Percentiles rank a stretch among this genome's conserved stretches.
Conservation (phyloP, 1,284 basidiomycete species). For the Cutaneotrichosporon daszewskae region DNA sequence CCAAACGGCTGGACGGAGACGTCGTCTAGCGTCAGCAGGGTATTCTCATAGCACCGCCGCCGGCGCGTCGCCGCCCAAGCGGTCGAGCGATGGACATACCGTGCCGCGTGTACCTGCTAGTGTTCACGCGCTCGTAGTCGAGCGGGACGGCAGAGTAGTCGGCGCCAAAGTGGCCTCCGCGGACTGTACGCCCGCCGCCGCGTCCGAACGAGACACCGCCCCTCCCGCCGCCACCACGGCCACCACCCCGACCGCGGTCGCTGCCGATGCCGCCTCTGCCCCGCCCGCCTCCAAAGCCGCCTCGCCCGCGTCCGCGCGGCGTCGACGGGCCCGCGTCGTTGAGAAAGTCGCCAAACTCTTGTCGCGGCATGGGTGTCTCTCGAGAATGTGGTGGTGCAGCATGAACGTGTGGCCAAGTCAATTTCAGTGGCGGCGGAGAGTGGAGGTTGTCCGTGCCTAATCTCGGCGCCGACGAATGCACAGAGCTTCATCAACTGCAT, state of each 20-base stretch:
- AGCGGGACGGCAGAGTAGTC: conserved; percentile 41
- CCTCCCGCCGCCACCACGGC: conserved; percentile 7
- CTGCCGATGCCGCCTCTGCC: conserved; percentile 24
- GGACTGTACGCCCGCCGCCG: conserved; percentile 12
- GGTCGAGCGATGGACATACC: no score
- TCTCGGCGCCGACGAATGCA: no score
- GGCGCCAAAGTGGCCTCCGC: conserved; percentile 23
- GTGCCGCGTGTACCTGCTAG: conserved; percentile 33
- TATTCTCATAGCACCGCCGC: no score
- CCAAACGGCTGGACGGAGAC: conserved; percentile 29
- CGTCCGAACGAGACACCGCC: conserved; percentile 7
- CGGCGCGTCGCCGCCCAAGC: no score
- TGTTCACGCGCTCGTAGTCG: conserved; percentile 37
- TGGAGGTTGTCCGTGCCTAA: no score
- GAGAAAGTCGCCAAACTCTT: conserved; percentile 36
- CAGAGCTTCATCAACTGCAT: no score
- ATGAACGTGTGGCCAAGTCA: no score
- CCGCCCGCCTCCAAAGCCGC: conserved; percentile 21
- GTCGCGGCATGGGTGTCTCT: conserved; percentile 16
- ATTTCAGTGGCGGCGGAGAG: no score
- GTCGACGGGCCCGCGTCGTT: conserved; percentile 24
- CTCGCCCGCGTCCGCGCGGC: conserved; percentile 19
- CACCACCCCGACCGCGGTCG: conserved; percentile 17
- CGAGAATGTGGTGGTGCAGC: no score
- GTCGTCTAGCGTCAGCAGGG: conserved; percentile 3